Percentiles rank a stretch among this genome's conserved stretches.
phyloP scores from a whole-genome alignment of 306 rosid species.

The Sechiopsis laciniata region DNA sequence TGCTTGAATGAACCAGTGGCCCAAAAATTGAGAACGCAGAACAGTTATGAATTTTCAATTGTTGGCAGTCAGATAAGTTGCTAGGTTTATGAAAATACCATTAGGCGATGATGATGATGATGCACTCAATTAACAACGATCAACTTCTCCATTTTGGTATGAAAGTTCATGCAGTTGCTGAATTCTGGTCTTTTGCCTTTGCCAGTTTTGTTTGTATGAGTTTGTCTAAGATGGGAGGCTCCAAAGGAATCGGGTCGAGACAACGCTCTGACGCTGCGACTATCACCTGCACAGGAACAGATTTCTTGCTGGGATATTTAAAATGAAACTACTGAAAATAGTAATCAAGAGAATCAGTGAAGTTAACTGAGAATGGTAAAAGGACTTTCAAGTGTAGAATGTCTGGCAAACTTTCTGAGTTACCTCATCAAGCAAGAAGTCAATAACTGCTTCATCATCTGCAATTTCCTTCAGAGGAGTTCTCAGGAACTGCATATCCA shows the following conservation, averaged over 20 bases:
- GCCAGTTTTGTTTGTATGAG: constrained; percentile 76
- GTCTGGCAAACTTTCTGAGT: constrained; percentile 7
- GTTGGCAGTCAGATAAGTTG: neutral
- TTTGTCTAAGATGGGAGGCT: constrained; percentile 79
- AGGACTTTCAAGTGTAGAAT: neutral
- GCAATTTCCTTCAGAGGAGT: constrained; percentile 65
- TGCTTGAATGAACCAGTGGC: neutral
- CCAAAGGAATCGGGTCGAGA: constrained; percentile 80
- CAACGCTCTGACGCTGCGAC: constrained; percentile 88
- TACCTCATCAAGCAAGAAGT: constrained; percentile 94
- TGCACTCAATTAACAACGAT: neutral
- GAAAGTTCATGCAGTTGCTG: constrained; percentile 33
- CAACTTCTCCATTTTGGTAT: constrained; percentile 19
- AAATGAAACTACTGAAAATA: neutral
- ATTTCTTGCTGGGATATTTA: neutral
- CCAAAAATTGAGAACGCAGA: neutral
- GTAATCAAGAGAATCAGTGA: neutral
- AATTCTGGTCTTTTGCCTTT: constrained; percentile 44
- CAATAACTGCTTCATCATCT: constrained; percentile 83
- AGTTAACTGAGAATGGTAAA: neutral
- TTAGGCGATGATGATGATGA: neutral
- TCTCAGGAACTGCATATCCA: constrained; percentile 80
- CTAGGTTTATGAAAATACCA: constrained; percentile 8
- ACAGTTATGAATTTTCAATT: neutral
- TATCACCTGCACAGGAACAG: constrained; percentile 53